Percentiles rank a stretch among this genome's conserved stretches.
phyloP scores from a whole-genome alignment of 1,139 yeast species.

The Hemisphaericaspora lyxosophila region DNA sequence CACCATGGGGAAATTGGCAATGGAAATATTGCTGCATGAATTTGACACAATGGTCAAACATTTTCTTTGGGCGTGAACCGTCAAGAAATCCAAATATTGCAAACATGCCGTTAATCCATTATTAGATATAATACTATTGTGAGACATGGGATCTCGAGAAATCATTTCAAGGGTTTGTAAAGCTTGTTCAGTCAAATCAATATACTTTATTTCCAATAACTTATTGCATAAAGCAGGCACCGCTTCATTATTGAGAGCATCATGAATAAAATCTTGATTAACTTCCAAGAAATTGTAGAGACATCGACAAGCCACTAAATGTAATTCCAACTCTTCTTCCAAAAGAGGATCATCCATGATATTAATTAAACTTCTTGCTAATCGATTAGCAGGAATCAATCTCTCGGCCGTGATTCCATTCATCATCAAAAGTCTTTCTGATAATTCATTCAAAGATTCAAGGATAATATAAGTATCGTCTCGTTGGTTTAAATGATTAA shows the following conservation, averaged over 20 bases:
- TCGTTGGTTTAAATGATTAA: constrained; percentile 43
- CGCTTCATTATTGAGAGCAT: constrained; percentile 66
- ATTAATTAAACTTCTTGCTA: constrained; percentile 56
- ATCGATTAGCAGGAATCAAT: constrained; percentile 57
- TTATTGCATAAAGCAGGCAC: constrained; percentile 67
- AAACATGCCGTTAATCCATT: constrained; percentile 71
- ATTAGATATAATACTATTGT: constrained; percentile 48
- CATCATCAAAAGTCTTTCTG: constrained; percentile 67
- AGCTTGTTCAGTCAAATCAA: constrained; percentile 92
- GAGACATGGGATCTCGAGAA: constrained; percentile 54
- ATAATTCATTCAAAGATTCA: constrained; percentile 63
- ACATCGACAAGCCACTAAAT: constrained; percentile 82
- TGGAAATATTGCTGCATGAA: constrained; percentile 56
- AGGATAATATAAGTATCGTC: constrained; percentile 48
- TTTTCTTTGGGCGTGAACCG: constrained; percentile 85
- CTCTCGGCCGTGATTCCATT: constrained; percentile 64
- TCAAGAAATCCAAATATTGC: constrained; percentile 81
- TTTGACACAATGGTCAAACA: constrained; percentile 78
- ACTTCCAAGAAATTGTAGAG: constrained; percentile 80
- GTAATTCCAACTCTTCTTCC: constrained; percentile 72
- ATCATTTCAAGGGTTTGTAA: constrained; percentile 73
- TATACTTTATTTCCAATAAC: constrained; percentile 72
- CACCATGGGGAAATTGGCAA: constrained; percentile 45
- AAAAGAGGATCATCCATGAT: constrained; percentile 60
- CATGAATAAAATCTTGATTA: constrained; percentile 62